Evolutionary conservation across 371 early-diverging fungal species (phyloP), one percentile per base, ranked within the genome.

Genomic region (Mucor racemosus): DNA sequence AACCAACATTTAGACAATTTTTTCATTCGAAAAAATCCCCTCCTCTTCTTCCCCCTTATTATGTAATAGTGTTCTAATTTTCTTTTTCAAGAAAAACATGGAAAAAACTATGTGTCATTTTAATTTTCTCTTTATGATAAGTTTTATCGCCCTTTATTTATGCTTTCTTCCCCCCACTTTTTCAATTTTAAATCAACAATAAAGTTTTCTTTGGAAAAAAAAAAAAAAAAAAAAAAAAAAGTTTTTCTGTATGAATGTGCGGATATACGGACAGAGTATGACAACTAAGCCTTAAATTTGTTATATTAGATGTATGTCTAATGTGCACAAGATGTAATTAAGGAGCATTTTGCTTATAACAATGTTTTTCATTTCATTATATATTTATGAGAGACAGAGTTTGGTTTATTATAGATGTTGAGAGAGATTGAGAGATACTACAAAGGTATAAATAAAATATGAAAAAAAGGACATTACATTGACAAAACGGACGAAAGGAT

Each of bases 391-490:
- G 50, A 21, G 26, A 11, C 19, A 44, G 17, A 8, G 8, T 5
- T 44, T 1, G 26, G 17, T 50, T 50, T 50, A 50, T 50, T 50
- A 50, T 26, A 21, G 10, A 26, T 50, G 7, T 26, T 50, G 50
- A 50, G 50, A 50, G 13, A 26, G 26, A 34, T 10, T 13, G 15
- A 34, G 35, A 55, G 55, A 54, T 55, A 63, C 63, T 63, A 63
- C 63, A 63, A 54, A 63, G 63, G 63, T 63, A 62, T 62, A 50
- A 62, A 60, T 21, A 10, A 46, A 38, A 38, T 26, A 26, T 26
- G 17, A 10, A 50, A 40, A 58, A 14, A 26, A 58, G 7, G 15
- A 58, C 39, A 58, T 26, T 14, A 56, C 11, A 46, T 46, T 60
- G 39, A 26, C 13, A 48, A 26, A 26, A 26, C 3, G 26, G 26